phyloP scores from a whole-genome alignment of 495 filamentous ascomycete genomes.

The Rhypophila decipiens region DNA sequence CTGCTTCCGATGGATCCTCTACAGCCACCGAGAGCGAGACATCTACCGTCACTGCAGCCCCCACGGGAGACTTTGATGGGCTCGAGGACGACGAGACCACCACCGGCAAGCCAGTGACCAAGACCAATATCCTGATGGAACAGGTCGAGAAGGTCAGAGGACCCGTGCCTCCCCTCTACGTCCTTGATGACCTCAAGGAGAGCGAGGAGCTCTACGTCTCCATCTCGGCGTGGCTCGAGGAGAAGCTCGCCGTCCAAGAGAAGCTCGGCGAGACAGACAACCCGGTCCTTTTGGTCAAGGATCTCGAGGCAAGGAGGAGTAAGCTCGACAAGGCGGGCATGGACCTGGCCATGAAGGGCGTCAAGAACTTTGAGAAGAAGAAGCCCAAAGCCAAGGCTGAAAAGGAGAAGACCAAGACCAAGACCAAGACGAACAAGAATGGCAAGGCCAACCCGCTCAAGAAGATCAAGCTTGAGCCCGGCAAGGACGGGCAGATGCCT shows the following conservation, averaged over 20 bases:
- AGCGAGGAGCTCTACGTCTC: constrained; percentile 42
- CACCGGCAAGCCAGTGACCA: constrained; percentile 30
- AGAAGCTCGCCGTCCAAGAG: constrained; percentile 60
- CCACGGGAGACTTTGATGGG: constrained; percentile 52
- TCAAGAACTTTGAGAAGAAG: constrained; percentile 50
- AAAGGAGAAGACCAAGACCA: constrained; percentile 36
- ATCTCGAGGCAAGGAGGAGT: constrained; percentile 54
- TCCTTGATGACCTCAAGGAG: constrained; percentile 53
- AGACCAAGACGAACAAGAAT: constrained; percentile 39
- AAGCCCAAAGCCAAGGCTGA: constrained; percentile 37
- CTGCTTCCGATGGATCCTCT: too few relatives aligned
- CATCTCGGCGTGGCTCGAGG: constrained; percentile 58
- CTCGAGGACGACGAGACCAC: constrained; percentile 50
- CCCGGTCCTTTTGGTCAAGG: constrained; percentile 61
- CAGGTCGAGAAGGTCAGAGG: constrained; percentile 33
- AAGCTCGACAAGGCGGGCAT: constrained; percentile 59
- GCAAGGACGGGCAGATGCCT: constrained; percentile 34
- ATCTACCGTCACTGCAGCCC: constrained; percentile 31
- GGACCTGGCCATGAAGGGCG: constrained; percentile 66
- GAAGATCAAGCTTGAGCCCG: constrained; percentile 32
- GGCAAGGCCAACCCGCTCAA: constrained; percentile 29
- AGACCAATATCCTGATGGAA: constrained; percentile 28
- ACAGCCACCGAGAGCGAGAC: constrained; percentile 29
- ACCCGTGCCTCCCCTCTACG: constrained; percentile 50
- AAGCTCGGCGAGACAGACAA: constrained; percentile 62